Percentiles rank a stretch among this genome's conserved stretches.
phyloP scores from a whole-genome alignment of 1,139 yeast genomes.

The Pichia sp. region DNA sequence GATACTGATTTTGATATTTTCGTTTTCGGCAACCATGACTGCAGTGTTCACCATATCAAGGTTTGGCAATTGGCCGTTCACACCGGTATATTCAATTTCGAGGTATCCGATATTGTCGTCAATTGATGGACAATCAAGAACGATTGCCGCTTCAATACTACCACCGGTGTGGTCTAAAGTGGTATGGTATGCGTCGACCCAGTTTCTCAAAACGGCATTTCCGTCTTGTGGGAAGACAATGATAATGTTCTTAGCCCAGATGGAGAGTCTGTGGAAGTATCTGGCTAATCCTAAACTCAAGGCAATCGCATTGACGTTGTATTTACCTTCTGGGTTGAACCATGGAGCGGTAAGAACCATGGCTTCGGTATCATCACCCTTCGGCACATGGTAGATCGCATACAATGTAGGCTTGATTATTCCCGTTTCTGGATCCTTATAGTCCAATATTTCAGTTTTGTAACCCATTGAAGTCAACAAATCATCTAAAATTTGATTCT shows the following conservation, averaged over 20 bases:
- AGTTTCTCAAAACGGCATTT: slow-evolving; percentile 65
- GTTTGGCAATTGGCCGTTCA: slow-evolving; percentile 95
- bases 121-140: slow-evolving; percentile 72
- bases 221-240: slow-evolving; percentile 80
- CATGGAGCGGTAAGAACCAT: slow-evolving; percentile 92
- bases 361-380: slow-evolving; percentile 97
- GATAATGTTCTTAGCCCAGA: slow-evolving; percentile 95
- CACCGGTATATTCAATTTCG: slow-evolving; percentile 80
- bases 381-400: slow-evolving; percentile 86
- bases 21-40: slow-evolving; percentile 67
- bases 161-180: slow-evolving; percentile 91
- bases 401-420: slow-evolving; percentile 46
- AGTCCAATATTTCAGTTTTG: slow-evolving; percentile 48
- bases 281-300: slow-evolving; percentile 71
- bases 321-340: slow-evolving; percentile 53
- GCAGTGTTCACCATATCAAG: slow-evolving; percentile 86
- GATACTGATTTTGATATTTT: slow-evolving; percentile 65
- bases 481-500: slow-evolving; percentile 45
- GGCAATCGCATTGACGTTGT: slow-evolving; percentile 80
- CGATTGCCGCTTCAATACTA: slow-evolving; percentile 86
- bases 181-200: slow-evolving; percentile 96
- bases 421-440: slow-evolving; percentile 18
- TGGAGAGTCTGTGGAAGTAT: slow-evolving; percentile 79
- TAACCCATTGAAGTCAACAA: slow-evolving; percentile 79
- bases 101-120: slow-evolving; percentile 70